These are phyloP conservation scores for Spathaspora gorwiae DNA, from an alignment of 805 yeast species.

Conservation along the genomic window DNA sequence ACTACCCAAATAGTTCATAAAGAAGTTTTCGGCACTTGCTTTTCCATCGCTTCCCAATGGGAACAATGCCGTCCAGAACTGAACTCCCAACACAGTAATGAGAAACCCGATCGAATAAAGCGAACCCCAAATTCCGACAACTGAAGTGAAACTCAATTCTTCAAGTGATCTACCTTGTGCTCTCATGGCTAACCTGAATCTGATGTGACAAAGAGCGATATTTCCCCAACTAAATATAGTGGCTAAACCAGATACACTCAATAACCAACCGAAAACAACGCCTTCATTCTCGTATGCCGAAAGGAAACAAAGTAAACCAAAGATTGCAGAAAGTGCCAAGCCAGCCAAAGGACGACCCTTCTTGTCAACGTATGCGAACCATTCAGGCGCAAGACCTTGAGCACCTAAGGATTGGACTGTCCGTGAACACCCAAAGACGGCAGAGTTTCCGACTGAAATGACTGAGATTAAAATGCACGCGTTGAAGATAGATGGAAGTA, in stretches of 20 bases:
- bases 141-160: conserved; percentile 31
- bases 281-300: conserved; percentile 27
- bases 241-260: conserved; percentile 37
- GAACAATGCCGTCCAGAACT: conserved; percentile 38
- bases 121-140: conserved; percentile 36
- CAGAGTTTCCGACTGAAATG: conserved; percentile 71
- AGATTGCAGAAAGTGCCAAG: conserved; percentile 23
- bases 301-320: conserved; percentile 39
- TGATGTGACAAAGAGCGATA: conserved; percentile 36
- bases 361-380: conserved; percentile 36
- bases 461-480: conserved; percentile 71
- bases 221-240: conserved; percentile 40
- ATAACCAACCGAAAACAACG: conserved; percentile 36
- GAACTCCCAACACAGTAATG: conserved; percentile 28
- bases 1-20: conserved; percentile 33
- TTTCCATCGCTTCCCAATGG: conserved; percentile 28
- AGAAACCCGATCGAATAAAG: conserved; percentile 27
- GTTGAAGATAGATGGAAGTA: conserved; percentile 68
- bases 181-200: conserved; percentile 37
- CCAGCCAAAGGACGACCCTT: conserved; percentile 41
- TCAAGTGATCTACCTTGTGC: conserved; percentile 29
- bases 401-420: conserved; percentile 63
- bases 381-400: conserved; percentile 63
- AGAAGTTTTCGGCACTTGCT: conserved; percentile 30
- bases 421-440: conserved; percentile 71